These are phyloP conservation scores for Austroboletus sp. DNA, from an alignment of 1,284 basidiomycete genomes.

Conservation along the genomic window DNA sequence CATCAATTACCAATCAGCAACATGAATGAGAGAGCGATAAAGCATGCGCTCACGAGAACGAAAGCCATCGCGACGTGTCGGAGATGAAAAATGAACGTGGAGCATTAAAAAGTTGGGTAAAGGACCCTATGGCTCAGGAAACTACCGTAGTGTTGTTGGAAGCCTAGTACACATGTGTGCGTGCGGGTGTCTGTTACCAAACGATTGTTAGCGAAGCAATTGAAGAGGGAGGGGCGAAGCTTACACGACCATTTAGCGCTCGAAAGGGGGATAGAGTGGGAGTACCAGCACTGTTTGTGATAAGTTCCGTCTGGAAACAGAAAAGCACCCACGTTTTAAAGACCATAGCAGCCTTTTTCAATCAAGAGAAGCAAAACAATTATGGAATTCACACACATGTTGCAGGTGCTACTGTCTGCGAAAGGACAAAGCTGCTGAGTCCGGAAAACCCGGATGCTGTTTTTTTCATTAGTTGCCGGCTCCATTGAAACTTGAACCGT, in stretches of 20 bases:
- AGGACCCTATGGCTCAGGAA: not conserved
- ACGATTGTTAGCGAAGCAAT: slow-evolving; percentile 6
- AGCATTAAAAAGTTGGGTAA: not conserved
- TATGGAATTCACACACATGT: not conserved
- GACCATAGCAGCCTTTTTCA: not conserved
- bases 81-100: not conserved
- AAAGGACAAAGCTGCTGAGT: not conserved
- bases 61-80: not conserved
- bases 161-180: not conserved
- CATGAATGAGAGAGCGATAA: not conserved
- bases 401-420: not conserved
- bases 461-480: not conserved
- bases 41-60: not conserved
- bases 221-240: not conserved
- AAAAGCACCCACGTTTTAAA: slow-evolving; percentile 1
- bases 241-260: not conserved
- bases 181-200: not conserved
- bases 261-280: slow-evolving; percentile 11
- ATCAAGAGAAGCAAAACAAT: slow-evolving; percentile 6
- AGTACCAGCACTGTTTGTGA: not conserved
- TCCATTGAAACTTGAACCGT: not conserved
- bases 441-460: not conserved
- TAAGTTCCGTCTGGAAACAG: not conserved
- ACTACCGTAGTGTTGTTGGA: not conserved
- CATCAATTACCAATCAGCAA: not conserved